These are phyloP conservation scores for Tuber calosporum DNA, from an alignment of 495 filamentous ascomycete species.

Conservation along the genomic window DNA sequence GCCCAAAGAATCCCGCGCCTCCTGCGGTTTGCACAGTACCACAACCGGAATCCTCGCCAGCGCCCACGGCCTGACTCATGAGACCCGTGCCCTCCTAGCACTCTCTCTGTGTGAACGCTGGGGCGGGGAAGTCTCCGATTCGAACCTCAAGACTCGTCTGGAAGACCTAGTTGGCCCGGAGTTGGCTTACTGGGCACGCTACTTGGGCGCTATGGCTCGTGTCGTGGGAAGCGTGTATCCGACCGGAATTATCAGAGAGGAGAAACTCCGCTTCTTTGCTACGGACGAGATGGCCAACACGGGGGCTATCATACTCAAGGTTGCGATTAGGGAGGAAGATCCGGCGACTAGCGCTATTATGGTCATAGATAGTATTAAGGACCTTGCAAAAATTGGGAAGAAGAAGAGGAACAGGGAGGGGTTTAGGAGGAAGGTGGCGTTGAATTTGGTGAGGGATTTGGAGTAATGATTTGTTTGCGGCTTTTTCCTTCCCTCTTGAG, in stretches of 20 bases:
- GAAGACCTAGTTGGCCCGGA: slow-evolving; percentile 47
- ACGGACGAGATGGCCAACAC: slow-evolving; percentile 22
- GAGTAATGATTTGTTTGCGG: slow-evolving; percentile 7
- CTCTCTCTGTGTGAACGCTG: slow-evolving; percentile 71
- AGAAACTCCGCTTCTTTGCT: slow-evolving; percentile 36
- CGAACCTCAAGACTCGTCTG: slow-evolving; percentile 47
- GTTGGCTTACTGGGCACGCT: slow-evolving; percentile 57
- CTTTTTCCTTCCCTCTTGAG: not conserved
- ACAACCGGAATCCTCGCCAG: slow-evolving; percentile 59
- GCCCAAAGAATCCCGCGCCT: slow-evolving; percentile 52
- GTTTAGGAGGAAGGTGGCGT: slow-evolving; percentile 30
- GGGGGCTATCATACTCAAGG: slow-evolving; percentile 27
- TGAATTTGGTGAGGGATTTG: slow-evolving; percentile 27
- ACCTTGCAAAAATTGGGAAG: slow-evolving; percentile 54
- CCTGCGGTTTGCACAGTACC: slow-evolving; percentile 64
- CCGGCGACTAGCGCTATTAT: slow-evolving; percentile 25
- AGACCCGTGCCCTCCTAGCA: slow-evolving; percentile 61
- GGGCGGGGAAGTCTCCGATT: slow-evolving; percentile 58
- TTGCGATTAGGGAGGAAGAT: slow-evolving; percentile 39
- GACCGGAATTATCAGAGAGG: slow-evolving; percentile 35
- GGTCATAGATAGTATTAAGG: slow-evolving; percentile 44
- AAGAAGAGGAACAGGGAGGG: slow-evolving; percentile 50
- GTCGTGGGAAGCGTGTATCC: slow-evolving; percentile 49
- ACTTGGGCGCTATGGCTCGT: slow-evolving; percentile 52
- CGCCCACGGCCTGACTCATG: slow-evolving; percentile 65